Evolutionary conservation across 371 early-diverging fungal genomes (phyloP).

Genomic region (Mortierella sp.): DNA sequence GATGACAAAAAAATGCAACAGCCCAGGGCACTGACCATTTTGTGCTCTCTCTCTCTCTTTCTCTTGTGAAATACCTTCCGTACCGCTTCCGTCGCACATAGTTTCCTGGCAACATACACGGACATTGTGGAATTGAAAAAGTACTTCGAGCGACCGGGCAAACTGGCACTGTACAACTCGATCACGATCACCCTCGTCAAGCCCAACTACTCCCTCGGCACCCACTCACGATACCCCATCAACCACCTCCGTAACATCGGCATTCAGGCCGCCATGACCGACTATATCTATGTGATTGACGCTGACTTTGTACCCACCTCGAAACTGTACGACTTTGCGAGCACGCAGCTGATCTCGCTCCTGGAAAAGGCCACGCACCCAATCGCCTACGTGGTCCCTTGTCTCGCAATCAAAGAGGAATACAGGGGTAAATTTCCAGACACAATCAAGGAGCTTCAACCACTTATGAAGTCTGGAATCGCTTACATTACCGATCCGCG

Average conservation of each 20-base stretch:
- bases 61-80: no score
- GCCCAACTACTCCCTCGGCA: conserved; percentile 61
- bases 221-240: conserved; percentile 70
- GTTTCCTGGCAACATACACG: conserved; percentile 66
- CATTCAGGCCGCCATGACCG: conserved; percentile 61
- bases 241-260: conserved; percentile 75
- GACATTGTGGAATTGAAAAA: conserved; percentile 61
- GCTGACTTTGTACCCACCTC: conserved; percentile 73
- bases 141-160: conserved; percentile 61
- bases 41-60: not conserved
- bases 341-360: conserved; percentile 45
- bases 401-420: conserved; percentile 65
- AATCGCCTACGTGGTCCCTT: conserved; percentile 70
- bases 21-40: not conserved
- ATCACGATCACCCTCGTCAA: conserved; percentile 63
- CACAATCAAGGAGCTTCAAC: conserved; percentile 60
- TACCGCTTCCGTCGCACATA: conserved; percentile 13
- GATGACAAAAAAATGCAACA: not conserved
- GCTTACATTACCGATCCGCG: conserved; percentile 77
- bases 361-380: conserved; percentile 38
- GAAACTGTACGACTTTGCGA: conserved; percentile 59
- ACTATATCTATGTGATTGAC: conserved; percentile 72
- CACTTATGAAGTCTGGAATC: conserved; percentile 58
- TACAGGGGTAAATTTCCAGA: conserved; percentile 59
- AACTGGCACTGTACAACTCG: conserved; percentile 47